phyloP scores from a whole-genome alignment of 225 moss, liverwort and hornwort genomes.

The Lunularia cruciata region DNA sequence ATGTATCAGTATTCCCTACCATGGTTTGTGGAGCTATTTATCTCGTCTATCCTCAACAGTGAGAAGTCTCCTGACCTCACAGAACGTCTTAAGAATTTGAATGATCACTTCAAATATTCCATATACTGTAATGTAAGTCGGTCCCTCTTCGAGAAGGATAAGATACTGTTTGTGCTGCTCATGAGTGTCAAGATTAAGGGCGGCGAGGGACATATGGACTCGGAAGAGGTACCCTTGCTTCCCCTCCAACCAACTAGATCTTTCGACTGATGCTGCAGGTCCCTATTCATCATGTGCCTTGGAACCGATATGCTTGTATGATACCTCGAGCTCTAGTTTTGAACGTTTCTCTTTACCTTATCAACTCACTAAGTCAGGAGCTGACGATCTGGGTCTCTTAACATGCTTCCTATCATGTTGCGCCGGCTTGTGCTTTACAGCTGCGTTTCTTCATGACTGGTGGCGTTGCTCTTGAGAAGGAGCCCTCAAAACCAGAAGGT shows the following conservation, averaged over 20 bases:
- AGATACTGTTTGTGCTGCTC: constrained; percentile 72
- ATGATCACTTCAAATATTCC: constrained; percentile 70
- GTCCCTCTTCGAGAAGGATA: constrained; percentile 85
- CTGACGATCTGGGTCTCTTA: no score
- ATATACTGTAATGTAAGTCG: constrained; percentile 87
- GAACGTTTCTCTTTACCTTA: no score
- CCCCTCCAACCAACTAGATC: neutral
- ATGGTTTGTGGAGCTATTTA: constrained; percentile 77
- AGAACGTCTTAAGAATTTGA: constrained; percentile 47
- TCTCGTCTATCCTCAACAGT: constrained; percentile 61
- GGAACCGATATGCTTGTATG: no score
- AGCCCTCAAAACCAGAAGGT: constrained; percentile 60
- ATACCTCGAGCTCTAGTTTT: no score
- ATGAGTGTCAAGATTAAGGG: constrained; percentile 60
- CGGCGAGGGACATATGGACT: constrained; percentile 47
- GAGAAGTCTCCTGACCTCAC: constrained; percentile 48
- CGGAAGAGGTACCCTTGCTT: constrained; percentile 59
- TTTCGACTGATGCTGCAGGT: neutral
- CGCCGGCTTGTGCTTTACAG: constrained; percentile 32
- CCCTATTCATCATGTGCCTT: no score
- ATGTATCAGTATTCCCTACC: constrained; percentile 94
- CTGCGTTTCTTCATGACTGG: constrained; percentile 76
- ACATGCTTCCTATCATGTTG: neutral
- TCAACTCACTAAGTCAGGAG: no score
- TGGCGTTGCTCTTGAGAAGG: constrained; percentile 75